These are phyloP conservation scores for Talaromyces sp. DNA, from an alignment of 2,329 filamentous ascomycete genomes.

Conservation along the genomic window DNA sequence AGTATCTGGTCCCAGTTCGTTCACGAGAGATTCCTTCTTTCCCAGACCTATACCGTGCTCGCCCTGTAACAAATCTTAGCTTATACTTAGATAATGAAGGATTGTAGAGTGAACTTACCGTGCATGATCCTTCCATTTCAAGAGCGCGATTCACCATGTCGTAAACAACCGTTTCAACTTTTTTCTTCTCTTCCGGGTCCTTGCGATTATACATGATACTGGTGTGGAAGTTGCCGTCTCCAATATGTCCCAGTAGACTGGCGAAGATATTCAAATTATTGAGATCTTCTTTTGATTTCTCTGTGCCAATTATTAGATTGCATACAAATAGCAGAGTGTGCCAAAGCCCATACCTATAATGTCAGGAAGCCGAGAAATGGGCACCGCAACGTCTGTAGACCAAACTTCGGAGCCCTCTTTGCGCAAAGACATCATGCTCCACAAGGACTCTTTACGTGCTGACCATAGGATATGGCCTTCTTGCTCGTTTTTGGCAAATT, in stretches of 20 bases:
- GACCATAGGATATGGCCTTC: constrained; percentile 55
- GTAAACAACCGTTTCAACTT: constrained; percentile 75
- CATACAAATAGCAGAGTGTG: not conserved
- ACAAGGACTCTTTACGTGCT: constrained; percentile 55
- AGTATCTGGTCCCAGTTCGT: constrained; percentile 75
- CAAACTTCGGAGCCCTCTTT: constrained; percentile 53
- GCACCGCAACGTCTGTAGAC: constrained; percentile 58
- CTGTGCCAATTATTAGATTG: constrained; percentile 37
- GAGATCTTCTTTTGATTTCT: constrained; percentile 83
- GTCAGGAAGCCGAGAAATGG: constrained; percentile 55
- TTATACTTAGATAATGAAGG: not conserved
- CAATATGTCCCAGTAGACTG: constrained; percentile 82
- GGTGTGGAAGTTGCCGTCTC: constrained; percentile 92
- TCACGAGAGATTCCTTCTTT: constrained; percentile 73
- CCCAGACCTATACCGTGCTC: constrained; percentile 83
- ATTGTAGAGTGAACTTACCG: constrained; percentile 37
- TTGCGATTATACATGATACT: constrained; percentile 79
- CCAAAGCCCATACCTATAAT: constrained; percentile 44
- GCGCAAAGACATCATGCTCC: constrained; percentile 54
- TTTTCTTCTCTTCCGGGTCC: constrained; percentile 62
- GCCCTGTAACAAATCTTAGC: constrained; percentile 37
- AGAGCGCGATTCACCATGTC: constrained; percentile 87
- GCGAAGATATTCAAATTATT: constrained; percentile 80
- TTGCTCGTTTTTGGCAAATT: constrained; percentile 49
- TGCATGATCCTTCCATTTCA: constrained; percentile 91